Percentiles rank a stretch among this genome's conserved stretches.
Evolutionary conservation across 768 basidiomycete genomes (phyloP).

Genomic region (Hygrophorus russula): DNA sequence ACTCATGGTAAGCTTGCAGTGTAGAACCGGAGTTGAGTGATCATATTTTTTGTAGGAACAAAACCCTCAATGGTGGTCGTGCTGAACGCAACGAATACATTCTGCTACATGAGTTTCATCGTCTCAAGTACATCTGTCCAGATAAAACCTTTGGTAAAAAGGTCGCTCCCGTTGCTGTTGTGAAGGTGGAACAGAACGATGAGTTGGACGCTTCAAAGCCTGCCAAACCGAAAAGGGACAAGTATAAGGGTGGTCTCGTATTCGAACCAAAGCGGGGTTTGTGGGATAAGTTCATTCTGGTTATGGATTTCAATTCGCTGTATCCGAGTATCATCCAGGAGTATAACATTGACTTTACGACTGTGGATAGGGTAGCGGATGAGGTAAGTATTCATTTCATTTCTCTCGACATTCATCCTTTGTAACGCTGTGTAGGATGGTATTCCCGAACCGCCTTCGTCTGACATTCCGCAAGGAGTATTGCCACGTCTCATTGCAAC

Average conservation of each 20-base stretch:
- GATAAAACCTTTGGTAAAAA: constrained; percentile 89
- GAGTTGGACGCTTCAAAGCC: constrained; percentile 49
- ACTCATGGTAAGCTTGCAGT: constrained; percentile 65
- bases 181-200: constrained; percentile 40
- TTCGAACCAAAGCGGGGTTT: constrained; percentile 93
- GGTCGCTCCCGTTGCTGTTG: constrained; percentile 24
- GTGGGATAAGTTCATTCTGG: constrained; percentile 94
- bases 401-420: constrained; percentile 4
- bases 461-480: constrained; percentile 69
- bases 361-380: constrained; percentile 65
- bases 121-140: constrained; percentile 90
- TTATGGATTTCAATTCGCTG: constrained; percentile 99
- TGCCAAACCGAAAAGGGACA: constrained; percentile 71
- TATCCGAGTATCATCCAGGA: constrained; percentile 99
- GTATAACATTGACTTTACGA: constrained; percentile 99
- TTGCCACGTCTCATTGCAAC: constrained; percentile 98
- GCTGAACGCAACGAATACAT: constrained; percentile 99
- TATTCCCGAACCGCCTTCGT: constrained; percentile 78
- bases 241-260: constrained; percentile 97
- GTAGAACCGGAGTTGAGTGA: background rate
- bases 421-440: constrained; percentile 44
- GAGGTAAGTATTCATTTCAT: constrained; percentile 24
- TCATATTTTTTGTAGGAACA: constrained; percentile 57
- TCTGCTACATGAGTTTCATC: constrained; percentile 94
- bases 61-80: constrained; percentile 92